These are phyloP conservation scores for Penicillium sp. DNA, from an alignment of 2,329 filamentous ascomycete species.

Conservation along the genomic window DNA sequence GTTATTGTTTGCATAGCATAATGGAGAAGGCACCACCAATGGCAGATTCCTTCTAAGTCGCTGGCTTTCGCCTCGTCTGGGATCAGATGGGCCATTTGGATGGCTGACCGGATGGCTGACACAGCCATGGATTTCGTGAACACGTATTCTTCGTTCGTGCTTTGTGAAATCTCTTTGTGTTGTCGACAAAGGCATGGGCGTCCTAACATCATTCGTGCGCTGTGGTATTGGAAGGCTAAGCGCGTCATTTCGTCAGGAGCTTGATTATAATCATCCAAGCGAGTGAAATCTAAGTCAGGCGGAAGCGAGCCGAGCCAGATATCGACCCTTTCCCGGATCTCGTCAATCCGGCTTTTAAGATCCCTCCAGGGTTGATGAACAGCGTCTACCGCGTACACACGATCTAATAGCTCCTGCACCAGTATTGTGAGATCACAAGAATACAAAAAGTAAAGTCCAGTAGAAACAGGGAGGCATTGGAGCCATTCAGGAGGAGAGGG, in stretches of 20 bases:
- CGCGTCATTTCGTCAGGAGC: conserved; percentile 6
- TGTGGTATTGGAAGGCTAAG: conserved; percentile 39
- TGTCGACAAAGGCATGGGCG: conserved; percentile 39
- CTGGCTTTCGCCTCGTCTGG: background rate
- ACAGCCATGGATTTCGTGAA: background rate
- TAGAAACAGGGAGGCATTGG: background rate
- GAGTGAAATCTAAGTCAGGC: background rate
- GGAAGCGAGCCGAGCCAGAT: conserved; percentile 10
- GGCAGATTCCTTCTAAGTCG: background rate
- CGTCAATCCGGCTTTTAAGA: background rate
- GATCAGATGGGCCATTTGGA: background rate
- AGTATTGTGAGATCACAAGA: background rate
- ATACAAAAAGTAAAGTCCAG: background rate
- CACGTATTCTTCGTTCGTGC: background rate
- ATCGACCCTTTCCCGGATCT: background rate
- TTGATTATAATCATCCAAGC: conserved; percentile 14
- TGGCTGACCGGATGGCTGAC: background rate
- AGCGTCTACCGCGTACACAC: background rate
- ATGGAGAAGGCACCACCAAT: background rate
- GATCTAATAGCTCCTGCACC: background rate
- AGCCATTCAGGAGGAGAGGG: background rate
- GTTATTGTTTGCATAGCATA: background rate
- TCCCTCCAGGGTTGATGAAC: background rate
- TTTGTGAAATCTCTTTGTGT: background rate
- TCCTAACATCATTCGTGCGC: conserved; percentile 35